Conservation (phyloP, 345 rosid species). For the Eutrema yunnanense region DNA sequence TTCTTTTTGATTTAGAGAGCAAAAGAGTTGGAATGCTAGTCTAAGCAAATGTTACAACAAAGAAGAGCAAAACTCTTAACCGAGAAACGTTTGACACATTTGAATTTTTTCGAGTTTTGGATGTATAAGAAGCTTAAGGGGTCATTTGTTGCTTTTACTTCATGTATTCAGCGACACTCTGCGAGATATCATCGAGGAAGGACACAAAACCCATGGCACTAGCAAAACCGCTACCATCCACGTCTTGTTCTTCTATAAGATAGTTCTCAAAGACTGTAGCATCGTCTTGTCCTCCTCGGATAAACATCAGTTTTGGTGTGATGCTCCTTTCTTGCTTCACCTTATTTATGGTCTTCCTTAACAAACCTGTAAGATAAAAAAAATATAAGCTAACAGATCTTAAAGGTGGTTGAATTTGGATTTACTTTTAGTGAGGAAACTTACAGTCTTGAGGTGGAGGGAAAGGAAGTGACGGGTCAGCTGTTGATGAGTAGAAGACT, state of each 20-base stretch:
- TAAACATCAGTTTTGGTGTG: constrained; percentile 78
- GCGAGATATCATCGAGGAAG: constrained; percentile 81
- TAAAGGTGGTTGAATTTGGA: background rate
- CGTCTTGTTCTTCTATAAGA: constrained; percentile 97
- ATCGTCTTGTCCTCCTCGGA: constrained; percentile 78
- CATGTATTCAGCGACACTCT: constrained; percentile 75
- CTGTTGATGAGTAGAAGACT: constrained; percentile 87
- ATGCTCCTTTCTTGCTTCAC: constrained; percentile 87
- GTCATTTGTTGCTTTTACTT: constrained; percentile 35
- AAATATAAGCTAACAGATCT: background rate
- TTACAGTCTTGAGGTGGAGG: constrained; percentile 97
- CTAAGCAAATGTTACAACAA: constrained; percentile 20
- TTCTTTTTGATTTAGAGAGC: background rate
- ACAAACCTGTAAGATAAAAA: constrained; percentile 41
- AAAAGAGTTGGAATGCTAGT: background rate
- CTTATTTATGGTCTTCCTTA: constrained; percentile 73
- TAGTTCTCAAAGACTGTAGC: constrained; percentile 80
- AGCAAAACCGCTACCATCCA: constrained; percentile 76
- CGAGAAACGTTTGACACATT: background rate
- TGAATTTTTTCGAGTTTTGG: background rate
- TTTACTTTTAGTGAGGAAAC: constrained; percentile 14
- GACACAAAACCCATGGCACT: constrained; percentile 90
- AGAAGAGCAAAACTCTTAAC: constrained; percentile 3
- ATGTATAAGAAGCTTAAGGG: background rate
- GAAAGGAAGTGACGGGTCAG: constrained; percentile 77